A percentile compares a stretch with the other conserved stretches of the same genome.
Conservation (phyloP, 495 filamentous ascomycete genomes). For the Penicillium herquei region DNA sequence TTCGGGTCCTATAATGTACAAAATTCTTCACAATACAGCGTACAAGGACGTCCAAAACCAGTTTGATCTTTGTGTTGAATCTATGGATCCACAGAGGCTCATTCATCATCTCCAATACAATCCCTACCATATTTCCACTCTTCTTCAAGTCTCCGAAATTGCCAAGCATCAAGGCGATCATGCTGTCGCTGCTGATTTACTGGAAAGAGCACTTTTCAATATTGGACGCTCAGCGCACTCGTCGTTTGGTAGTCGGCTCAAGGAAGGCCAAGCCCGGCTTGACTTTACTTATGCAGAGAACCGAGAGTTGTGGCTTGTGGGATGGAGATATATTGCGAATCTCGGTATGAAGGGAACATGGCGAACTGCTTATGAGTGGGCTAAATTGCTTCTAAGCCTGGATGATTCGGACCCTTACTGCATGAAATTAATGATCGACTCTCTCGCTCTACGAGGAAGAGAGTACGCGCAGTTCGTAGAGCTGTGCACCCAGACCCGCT, state of each 20-base stretch:
- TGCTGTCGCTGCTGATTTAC: conserved; percentile 77
- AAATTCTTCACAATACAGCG: conserved; percentile 68
- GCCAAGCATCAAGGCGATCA: conserved; percentile 87
- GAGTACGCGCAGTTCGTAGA: conserved; percentile 75
- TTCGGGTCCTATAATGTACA: conserved; percentile 54
- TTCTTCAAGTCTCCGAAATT: conserved; percentile 90
- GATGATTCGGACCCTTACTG: conserved; percentile 82
- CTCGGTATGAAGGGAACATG: conserved; percentile 89
- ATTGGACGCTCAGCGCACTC: conserved; percentile 85
- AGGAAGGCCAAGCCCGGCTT: conserved; percentile 73
- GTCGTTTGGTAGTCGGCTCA: conserved; percentile 70
- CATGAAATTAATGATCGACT: conserved; percentile 73
- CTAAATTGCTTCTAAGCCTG: conserved; percentile 76
- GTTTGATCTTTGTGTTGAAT: conserved; percentile 78
- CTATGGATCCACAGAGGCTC: conserved; percentile 74
- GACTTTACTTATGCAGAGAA: conserved; percentile 81
- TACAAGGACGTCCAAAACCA: conserved; percentile 75
- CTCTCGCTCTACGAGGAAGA: conserved; percentile 74
- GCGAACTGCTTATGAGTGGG: conserved; percentile 90
- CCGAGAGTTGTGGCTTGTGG: conserved; percentile 86
- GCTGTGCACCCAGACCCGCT: conserved; percentile 58
- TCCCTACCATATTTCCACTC: conserved; percentile 88
- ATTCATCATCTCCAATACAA: conserved; percentile 65
- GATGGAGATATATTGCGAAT: conserved; percentile 82
- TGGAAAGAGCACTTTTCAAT: conserved; percentile 89